phyloP scores from a whole-genome alignment of 2,329 filamentous ascomycete genomes.

The Aureobasidium sp. region DNA sequence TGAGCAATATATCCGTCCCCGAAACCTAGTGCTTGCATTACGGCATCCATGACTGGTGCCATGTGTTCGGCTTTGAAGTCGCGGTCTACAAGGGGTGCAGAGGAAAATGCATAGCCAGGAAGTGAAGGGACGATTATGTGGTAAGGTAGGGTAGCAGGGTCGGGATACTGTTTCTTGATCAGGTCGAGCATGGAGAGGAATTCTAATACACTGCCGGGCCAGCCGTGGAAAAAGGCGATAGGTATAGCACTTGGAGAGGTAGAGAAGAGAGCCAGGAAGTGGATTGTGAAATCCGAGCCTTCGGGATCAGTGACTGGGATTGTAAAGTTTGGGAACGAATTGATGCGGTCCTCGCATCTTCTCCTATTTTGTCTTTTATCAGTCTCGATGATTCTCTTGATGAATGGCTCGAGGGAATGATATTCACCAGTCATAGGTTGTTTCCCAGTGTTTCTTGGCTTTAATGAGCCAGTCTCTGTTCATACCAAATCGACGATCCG shows the following conservation, averaged over 20 bases:
- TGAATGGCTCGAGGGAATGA: background rate
- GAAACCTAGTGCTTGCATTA: constrained; percentile 50
- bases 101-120: constrained; percentile 48
- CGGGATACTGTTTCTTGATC: constrained; percentile 41
- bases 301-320: constrained; percentile 35
- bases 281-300: constrained; percentile 35
- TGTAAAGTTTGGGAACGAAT: constrained; percentile 46
- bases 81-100: constrained; percentile 39
- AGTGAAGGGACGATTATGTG: constrained; percentile 51
- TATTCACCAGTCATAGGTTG: constrained; percentile 28
- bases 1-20: constrained; percentile 46
- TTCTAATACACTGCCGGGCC: constrained; percentile 47
- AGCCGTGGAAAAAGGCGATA: constrained; percentile 48
- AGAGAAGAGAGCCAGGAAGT: constrained; percentile 51
- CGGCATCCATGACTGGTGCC: constrained; percentile 41
- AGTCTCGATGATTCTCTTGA: background rate
- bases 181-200: constrained; percentile 47
- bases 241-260: constrained; percentile 43
- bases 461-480: constrained; percentile 40
- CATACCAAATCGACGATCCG: constrained; percentile 39
- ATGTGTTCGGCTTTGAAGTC: constrained; percentile 37
- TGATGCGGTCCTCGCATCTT: constrained; percentile 37
- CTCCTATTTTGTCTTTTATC: constrained; percentile 21
- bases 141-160: constrained; percentile 45
- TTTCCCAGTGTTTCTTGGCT: constrained; percentile 31